Evolutionary conservation across 176 grass and related monocot species (phyloP).

Genomic region (Alloteropsis semialata): DNA sequence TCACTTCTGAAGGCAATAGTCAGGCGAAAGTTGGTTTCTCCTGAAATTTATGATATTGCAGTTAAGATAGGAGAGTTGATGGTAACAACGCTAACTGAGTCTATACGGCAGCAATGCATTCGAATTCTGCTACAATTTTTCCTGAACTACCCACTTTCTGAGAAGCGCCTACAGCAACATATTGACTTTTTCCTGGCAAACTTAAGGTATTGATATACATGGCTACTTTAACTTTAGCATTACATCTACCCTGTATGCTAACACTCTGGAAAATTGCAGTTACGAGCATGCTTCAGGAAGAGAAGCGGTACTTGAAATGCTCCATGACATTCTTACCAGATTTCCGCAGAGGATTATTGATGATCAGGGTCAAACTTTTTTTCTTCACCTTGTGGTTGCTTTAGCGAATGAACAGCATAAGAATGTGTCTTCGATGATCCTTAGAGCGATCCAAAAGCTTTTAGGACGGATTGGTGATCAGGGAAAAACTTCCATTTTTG

Average conservation of each 20-base stretch:
- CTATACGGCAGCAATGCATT: slow-evolving; percentile 74
- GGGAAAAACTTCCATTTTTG: slow-evolving; percentile 56
- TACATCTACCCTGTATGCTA: not conserved
- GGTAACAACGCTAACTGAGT: slow-evolving; percentile 77
- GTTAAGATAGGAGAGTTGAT: slow-evolving; percentile 83
- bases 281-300: slow-evolving; percentile 88
- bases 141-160: slow-evolving; percentile 78
- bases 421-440: slow-evolving; percentile 69
- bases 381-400: slow-evolving; percentile 75
- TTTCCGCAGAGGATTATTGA: slow-evolving; percentile 90
- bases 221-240: not conserved
- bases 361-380: slow-evolving; percentile 81
- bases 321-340: slow-evolving; percentile 83
- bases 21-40: slow-evolving; percentile 69
- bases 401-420: slow-evolving; percentile 75
- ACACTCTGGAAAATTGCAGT: slow-evolving; percentile 42
- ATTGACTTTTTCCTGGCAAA: slow-evolving; percentile 92
- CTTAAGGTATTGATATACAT: slow-evolving; percentile 55
- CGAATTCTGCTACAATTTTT: slow-evolving; percentile 90
- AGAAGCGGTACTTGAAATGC: slow-evolving; percentile 93
- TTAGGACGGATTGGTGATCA: slow-evolving; percentile 56
- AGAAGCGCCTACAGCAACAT: slow-evolving; percentile 88
- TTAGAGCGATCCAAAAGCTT: slow-evolving; percentile 59
- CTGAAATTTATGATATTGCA: slow-evolving; percentile 93
- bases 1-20: slow-evolving; percentile 91